These are phyloP conservation scores for Anaeromyces robustus DNA, from an alignment of 192 early-diverging fungal genomes.

Conservation along the genomic window DNA sequence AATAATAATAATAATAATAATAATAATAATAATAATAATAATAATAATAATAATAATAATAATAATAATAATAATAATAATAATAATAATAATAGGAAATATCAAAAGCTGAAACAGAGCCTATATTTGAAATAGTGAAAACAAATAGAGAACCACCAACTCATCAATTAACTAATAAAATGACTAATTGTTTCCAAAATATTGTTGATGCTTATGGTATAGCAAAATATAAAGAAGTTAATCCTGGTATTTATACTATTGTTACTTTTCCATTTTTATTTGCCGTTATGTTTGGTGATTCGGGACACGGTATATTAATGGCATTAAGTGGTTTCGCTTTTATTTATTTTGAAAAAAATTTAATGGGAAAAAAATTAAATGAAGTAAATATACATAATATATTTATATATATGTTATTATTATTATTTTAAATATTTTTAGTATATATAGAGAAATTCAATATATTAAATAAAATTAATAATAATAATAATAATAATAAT, in stretches of 20 bases:
- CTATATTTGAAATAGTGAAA: conserved; percentile 68
- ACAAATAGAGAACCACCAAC: conserved; percentile 88
- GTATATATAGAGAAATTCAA: no score
- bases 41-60: no score
- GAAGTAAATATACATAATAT: not conserved
- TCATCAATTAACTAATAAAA: conserved; percentile 86
- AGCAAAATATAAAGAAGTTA: conserved; percentile 91
- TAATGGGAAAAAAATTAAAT: conserved; percentile 49
- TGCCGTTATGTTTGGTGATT: conserved; percentile 99
- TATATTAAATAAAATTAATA: no score
- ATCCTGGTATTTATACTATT: conserved; percentile 90
- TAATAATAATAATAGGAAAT: not conserved
- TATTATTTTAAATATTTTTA: no score
- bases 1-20: no score
- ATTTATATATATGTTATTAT: no score
- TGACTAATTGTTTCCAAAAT: conserved; percentile 89
- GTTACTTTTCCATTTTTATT: conserved; percentile 99
- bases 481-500: no score
- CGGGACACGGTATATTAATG: conserved; percentile 88
- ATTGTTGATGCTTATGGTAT: conserved; percentile 97
- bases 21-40: no score
- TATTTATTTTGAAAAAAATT: conserved; percentile 60
- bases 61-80: no score
- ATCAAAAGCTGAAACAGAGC: conserved; percentile 1
- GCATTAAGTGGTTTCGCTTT: conserved; percentile 57